A percentile compares a stretch with the other conserved stretches of the same genome.
Evolutionary conservation across 345 rosid genomes (phyloP).

Genomic region (Cochlearia excelsa): DNA sequence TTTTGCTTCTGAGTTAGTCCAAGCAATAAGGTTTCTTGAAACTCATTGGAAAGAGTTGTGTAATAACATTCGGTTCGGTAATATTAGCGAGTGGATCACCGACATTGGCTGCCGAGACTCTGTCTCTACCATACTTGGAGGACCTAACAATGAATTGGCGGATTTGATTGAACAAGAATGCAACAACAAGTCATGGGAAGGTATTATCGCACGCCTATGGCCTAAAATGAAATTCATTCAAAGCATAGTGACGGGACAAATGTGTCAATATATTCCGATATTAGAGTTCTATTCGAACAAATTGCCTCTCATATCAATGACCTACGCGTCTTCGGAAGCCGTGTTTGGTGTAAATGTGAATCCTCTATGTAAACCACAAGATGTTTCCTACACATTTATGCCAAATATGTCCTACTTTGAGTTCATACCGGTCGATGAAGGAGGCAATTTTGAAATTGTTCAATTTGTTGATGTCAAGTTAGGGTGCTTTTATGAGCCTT

Average conservation of each 20-base stretch:
- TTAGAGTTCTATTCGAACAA: conserved; percentile 62
- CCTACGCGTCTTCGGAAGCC: conserved; percentile 62
- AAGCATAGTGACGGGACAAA: conserved; percentile 55
- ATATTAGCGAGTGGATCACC: conserved; percentile 57
- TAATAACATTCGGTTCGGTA: conserved; percentile 45
- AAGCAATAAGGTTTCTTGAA: conserved; percentile 52
- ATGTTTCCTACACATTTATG: conserved; percentile 60
- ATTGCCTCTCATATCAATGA: conserved; percentile 51
- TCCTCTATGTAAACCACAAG: conserved; percentile 50
- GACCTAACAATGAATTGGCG: conserved; percentile 27
- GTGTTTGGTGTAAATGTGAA: conserved; percentile 53
- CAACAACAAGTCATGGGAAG: conserved; percentile 51
- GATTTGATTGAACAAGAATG: background rate
- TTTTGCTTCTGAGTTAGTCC: conserved; percentile 49
- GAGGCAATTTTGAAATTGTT: conserved; percentile 28
- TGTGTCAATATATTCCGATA: conserved; percentile 55
- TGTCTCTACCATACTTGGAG: conserved; percentile 33
- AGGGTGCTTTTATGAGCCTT: conserved; percentile 54
- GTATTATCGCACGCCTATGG: conserved; percentile 60
- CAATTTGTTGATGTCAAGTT: conserved; percentile 53
- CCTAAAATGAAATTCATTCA: conserved; percentile 54
- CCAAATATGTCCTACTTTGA: conserved; percentile 68
- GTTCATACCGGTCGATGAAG: conserved; percentile 40
- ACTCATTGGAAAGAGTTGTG: conserved; percentile 53
- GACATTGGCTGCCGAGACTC: conserved; percentile 41